Evolutionary conservation across 441 rosid species (phyloP).

Genomic region (Euphorbia neoarborescens): DNA sequence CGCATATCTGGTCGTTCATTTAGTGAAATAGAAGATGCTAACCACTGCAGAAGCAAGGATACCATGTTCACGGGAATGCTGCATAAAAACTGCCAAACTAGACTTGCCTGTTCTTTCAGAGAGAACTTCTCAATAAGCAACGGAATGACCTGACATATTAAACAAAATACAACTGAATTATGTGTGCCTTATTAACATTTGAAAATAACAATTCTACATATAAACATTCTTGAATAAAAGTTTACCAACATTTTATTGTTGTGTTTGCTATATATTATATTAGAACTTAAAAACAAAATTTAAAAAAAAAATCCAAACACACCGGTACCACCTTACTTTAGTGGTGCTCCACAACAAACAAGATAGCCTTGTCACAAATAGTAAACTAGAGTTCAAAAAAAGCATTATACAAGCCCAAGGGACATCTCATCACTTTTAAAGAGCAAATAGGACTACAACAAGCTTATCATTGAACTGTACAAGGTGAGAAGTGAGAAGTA

Average conservation of each 20-base stretch:
- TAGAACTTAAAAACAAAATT: too few species aligned
- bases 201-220: neutral
- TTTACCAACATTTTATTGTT: neutral
- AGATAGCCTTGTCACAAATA: neutral
- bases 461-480: neutral
- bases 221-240: neutral
- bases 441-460: neutral
- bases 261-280: neutral
- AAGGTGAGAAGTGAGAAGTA: neutral
- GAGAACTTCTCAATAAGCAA: conserved; percentile 74
- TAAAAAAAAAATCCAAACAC: neutral
- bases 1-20: conserved; percentile 50
- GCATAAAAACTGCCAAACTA: conserved; percentile 89
- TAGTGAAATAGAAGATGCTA: conserved; percentile 56
- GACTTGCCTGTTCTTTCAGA: conserved; percentile 68
- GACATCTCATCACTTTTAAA: neutral
- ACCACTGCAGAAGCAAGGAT: conserved; percentile 76
- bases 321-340: neutral
- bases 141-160: conserved; percentile 58
- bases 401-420: neutral
- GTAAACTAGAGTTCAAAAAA: neutral
- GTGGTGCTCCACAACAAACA: neutral
- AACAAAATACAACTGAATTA: conserved; percentile 13
- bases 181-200: neutral
- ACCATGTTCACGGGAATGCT: conserved; percentile 82